These are phyloP conservation scores for Solanum bulbocastanum DNA, from an alignment of 257 asterid species.

Conservation along the genomic window DNA sequence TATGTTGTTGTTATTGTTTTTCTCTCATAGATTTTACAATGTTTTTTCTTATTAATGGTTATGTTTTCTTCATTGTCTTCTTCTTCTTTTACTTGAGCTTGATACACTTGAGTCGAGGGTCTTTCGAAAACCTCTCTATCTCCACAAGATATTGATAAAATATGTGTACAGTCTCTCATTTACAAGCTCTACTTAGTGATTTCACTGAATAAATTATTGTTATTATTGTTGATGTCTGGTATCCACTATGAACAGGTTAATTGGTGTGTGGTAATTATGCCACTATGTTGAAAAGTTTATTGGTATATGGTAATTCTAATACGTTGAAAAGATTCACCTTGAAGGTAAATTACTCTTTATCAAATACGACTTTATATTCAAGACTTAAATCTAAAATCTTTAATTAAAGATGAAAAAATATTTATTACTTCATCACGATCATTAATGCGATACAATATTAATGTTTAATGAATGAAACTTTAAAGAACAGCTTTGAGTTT, in stretches of 20 bases:
- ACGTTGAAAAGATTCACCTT: background rate
- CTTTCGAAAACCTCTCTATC: background rate
- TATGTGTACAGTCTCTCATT: no score
- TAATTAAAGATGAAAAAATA: background rate
- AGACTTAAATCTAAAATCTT: background rate
- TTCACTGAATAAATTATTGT: no score
- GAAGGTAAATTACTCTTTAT: background rate
- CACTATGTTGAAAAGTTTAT: background rate
- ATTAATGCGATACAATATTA: background rate
- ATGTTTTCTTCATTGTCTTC: background rate
- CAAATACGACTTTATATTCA: background rate
- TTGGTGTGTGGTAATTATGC: background rate
- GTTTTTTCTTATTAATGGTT: no score
- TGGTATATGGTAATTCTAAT: background rate
- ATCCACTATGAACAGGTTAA: background rate
- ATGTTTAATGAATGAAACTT: background rate
- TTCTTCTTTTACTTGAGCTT: background rate
- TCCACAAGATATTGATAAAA: background rate
- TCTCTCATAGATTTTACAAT: no score
- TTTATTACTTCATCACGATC: background rate
- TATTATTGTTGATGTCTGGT: rapidly evolving
- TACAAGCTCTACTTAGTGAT: background rate
- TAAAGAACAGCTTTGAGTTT: background rate
- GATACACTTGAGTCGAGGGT: background rate
- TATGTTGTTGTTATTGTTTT: background rate